Base-by-base conservation (phyloP, 2,329 filamentous ascomycete species). In the Penicillium crustosum region DNA sequence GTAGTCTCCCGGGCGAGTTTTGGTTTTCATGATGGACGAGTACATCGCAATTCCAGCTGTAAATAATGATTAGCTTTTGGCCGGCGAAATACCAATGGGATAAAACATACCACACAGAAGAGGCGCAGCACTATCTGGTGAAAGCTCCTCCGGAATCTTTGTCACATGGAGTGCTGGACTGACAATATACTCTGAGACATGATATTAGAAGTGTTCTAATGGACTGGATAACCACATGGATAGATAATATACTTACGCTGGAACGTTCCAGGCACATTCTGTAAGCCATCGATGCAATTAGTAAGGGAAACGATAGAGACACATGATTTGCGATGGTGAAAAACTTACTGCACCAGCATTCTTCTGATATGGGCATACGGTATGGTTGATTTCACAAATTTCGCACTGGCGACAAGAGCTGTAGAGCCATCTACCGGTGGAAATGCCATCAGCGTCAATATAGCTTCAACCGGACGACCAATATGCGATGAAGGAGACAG, bases 181-280 rank as follows among this genome's bases (percentile, higher is more conserved):
- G 44, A 74, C 68, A 35, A 75, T 65, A 45, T 74, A 76, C 55
- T 76, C 71, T 73, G 23, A 15, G 3, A 6, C 0, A 35, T 17
- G 12, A 6, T 27, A 3, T 49, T 55, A 45, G 47, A 53, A 54
- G 31, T 21, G n/a, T 3, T 15, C 19, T 10, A 15, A 31, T 29
- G 29, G 10, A 21, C 5, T 35, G 15, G 5, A 52, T 12, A 1
- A 27, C 6, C 6, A 15, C 15, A 8, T 3, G 6, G 3, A 21
- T 8, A 17, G 17, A 19, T 10, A 1, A 2, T 42, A 25, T 6
- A 48, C 67, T 56, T 49, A 72, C 71, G 73, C 42, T 75, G 73
- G 53, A 76, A 75, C 4, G 74, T 76, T 1, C 73, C 74, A 4
- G 71, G 69, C 5, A 73, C 70, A 64, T 75, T 75, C 68, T 75